Base-by-base conservation (phyloP, 2,329 filamentous ascomycete genomes). In the Phaeoacremonium minimum region DNA sequence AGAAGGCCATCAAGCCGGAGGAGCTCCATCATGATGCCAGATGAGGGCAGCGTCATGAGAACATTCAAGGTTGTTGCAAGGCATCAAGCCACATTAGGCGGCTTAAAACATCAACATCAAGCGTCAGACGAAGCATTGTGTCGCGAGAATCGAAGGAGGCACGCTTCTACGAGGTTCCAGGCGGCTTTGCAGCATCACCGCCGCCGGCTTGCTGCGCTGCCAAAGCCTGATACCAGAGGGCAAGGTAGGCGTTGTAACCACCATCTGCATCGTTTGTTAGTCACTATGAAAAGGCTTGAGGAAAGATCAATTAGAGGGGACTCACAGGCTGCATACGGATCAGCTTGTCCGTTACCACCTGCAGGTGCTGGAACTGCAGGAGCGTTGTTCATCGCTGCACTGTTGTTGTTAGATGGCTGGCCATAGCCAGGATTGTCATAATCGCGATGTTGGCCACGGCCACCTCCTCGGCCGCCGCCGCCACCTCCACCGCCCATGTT, bases 161-260 rank as follows among this genome's bases (percentile, higher is more conserved):
- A 26, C 9, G 22, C 9, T n/a, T 9, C 35, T 38, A 44, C 35
- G 38, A 38, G 18, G 38, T 41, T 35, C 38, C 41, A 20, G 41
- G 41, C 15, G 41, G 41, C 41, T 44, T 41, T 18, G 38, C 32
- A 43, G 18, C 36, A 47, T 38, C 41, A 49, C 18, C 39, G 31
- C 36, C 35, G 8, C 15, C 37, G 35, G 37, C 46, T 42, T 58
- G 56, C 37, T 60, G 56, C 19, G 46, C 46, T 13, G 56, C 55
- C 53, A 74, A 52, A 18, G 84, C 85, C 53, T 86, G 81, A 64
- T 88, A 90, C 86, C 86, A 93, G 49, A 90, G 71, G 28, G 83
- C 78, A 41, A 88, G 63, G 56, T 91, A 93, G 49, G 83, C 83
- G 50, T 89, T 76, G 60, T 91, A 91, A 42, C 87, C 87, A 47